Conservation (phyloP, 257 asterid genomes). For the Solanum lycopersicoides region DNA sequence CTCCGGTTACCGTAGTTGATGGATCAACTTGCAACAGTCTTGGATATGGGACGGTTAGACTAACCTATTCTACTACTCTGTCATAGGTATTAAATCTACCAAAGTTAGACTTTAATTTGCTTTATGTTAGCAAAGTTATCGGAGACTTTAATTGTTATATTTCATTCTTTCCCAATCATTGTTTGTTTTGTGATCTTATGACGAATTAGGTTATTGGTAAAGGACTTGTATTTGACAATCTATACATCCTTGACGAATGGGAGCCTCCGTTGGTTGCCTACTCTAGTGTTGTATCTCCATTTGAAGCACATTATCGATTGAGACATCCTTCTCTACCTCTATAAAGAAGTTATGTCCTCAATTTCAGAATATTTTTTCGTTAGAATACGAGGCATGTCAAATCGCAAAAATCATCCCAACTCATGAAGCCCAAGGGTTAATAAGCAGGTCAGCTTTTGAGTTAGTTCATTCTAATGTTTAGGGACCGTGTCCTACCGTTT, state of each 20-base stretch:
- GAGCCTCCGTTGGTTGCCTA: neutral
- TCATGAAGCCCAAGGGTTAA: no score
- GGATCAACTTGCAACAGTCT: neutral
- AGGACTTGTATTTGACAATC: neutral
- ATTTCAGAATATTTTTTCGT: no score
- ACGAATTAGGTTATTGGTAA: neutral
- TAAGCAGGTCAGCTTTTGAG: no score
- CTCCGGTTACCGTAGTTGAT: neutral
- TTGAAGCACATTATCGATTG: no score
- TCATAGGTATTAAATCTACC: neutral
- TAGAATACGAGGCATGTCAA: no score
- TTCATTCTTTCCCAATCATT: neutral
- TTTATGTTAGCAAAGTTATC: no score
- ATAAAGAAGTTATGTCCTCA: no score
- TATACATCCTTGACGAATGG: neutral
- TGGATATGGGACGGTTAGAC: neutral
- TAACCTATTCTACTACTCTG: neutral
- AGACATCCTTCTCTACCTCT: no score
- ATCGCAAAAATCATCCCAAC: no score
- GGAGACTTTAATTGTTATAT: neutral
- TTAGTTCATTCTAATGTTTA: no score
- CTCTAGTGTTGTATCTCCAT: no score
- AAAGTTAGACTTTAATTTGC: neutral
- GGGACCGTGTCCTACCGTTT: no score
- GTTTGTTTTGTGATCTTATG: neutral